Base-by-base conservation (phyloP, 306 rosid species). In the Delonix regia region DNA sequence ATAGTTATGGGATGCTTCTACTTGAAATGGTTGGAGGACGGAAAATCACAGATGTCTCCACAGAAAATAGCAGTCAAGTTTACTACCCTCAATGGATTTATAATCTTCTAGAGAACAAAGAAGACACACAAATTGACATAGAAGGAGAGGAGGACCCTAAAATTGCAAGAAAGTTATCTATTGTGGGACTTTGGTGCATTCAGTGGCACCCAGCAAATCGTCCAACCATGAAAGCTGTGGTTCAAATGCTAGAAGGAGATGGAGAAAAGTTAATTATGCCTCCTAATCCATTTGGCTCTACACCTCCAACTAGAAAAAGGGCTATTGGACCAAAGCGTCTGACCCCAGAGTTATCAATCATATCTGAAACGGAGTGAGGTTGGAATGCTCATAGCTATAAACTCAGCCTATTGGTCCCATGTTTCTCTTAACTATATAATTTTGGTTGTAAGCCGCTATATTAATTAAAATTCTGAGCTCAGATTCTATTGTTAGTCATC, bases 231-330 rank as follows among this genome's bases (percentile, higher is more conserved):
- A 57, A 57, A 57, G 27, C 28, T 25, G 64, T 57, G 38, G 64
- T 57, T 13, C 38, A 57, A 12, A 57, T 57, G 36, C 25, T 25
- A 36, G 64, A 57, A 6, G 64, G 36, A 7, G 36, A 57, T 13
- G 36, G 27, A 1, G 38, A 14, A 27, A 57, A 57, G 34, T 15
- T 57, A 25, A 63, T 38, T 33, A 60, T 75, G 73, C 85, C 84
- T n/a, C 77, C 81, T 27, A 81, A 81, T 69, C 85, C 85, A 48
- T 81, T 81, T 75, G 77, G 73, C 18, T 70, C 81, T 38, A 8
- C 81, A 18, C 15, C 76, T 14, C 1, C 77, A 18, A 34, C 15
- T 21, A 59, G 74, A 45, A 13, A 57, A 47, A 60, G 38, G 15
- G 52, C 19, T 41, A 27, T 41, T 33, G 18, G 53, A 14, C 19